These are phyloP conservation scores for Solanum raphanifolium DNA, from an alignment of 257 asterid species.

Conservation along the genomic window DNA sequence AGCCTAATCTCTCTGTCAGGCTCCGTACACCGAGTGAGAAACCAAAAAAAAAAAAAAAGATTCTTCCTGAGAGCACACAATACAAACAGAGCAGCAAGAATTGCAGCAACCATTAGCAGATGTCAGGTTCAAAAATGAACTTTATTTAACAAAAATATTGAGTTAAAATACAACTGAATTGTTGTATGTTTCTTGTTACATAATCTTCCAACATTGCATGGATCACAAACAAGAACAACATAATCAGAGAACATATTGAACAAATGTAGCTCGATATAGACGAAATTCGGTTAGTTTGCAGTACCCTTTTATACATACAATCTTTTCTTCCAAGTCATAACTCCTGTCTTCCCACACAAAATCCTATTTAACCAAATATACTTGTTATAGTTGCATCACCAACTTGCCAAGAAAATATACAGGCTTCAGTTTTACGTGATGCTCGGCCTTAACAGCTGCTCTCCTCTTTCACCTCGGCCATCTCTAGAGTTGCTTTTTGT, in stretches of 20 bases:
- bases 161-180: not conserved
- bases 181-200: not conserved
- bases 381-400: slow-evolving; percentile 6
- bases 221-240: not conserved
- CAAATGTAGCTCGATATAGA: not conserved
- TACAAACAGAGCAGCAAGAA: not conserved
- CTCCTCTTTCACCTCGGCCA: slow-evolving; percentile 33
- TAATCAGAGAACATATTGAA: not conserved
- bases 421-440: not conserved
- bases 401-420: slow-evolving; percentile 10
- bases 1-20: too few relatives aligned
- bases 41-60: too few relatives aligned
- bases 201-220: not conserved
- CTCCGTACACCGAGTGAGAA: too few relatives aligned
- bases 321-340: not conserved
- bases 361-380: not conserved
- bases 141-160: not conserved
- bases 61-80: not conserved
- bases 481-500: slow-evolving; percentile 30
- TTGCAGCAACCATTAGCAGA: not conserved
- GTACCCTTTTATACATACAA: not conserved
- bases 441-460: slow-evolving; percentile 28
- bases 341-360: not conserved
- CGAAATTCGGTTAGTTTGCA: not conserved
- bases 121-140: not conserved